Conservation (phyloP, 495 filamentous ascomycete genomes). For the Daldinia decipiens region DNA sequence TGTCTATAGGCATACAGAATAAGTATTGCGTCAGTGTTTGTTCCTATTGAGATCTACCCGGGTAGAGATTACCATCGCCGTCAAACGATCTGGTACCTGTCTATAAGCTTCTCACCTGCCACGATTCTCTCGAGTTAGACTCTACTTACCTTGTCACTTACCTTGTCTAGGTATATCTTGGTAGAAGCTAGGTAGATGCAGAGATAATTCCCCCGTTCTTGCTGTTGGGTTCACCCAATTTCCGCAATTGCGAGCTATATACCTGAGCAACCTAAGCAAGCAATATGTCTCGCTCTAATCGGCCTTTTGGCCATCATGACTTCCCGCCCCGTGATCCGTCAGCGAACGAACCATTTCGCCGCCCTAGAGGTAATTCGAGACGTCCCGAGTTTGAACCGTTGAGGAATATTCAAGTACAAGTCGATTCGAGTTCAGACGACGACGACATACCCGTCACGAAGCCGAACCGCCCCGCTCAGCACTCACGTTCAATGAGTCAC, state of each 20-base stretch:
- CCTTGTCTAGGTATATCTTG: slow-evolving; percentile 9
- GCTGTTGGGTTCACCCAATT: slow-evolving; percentile 12
- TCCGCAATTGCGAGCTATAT: slow-evolving; percentile 11
- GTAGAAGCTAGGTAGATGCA: slow-evolving; percentile 25
- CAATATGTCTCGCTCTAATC: slow-evolving; percentile 44
- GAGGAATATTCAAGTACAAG: slow-evolving; percentile 31
- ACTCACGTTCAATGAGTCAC: slow-evolving; percentile 79
- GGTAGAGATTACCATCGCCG: slow-evolving; percentile 6
- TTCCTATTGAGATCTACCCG: slow-evolving; percentile 5
- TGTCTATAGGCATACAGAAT: not conserved
- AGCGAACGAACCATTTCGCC: slow-evolving; percentile 30
- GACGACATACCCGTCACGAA: slow-evolving; percentile 51
- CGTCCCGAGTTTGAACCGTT: slow-evolving; percentile 31
- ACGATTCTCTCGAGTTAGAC: not conserved
- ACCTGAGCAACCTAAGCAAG: slow-evolving; percentile 2
- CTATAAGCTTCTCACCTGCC: slow-evolving; percentile 21
- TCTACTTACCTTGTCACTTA: slow-evolving; percentile 27
- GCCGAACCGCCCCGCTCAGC: slow-evolving; percentile 51
- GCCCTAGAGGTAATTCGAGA: slow-evolving; percentile 45
- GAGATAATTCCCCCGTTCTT: slow-evolving; percentile 30
- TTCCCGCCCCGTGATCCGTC: slow-evolving; percentile 40
- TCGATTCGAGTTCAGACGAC: slow-evolving; percentile 58
- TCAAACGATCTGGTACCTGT: slow-evolving; percentile 1
- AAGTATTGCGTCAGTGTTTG: slow-evolving; percentile 1
- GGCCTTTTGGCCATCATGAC: slow-evolving; percentile 47